Percentiles rank a stretch among this genome's conserved stretches.
Conservation (phyloP, 768 basidiomycete genomes). For the Pulveroboletus sp. region DNA sequence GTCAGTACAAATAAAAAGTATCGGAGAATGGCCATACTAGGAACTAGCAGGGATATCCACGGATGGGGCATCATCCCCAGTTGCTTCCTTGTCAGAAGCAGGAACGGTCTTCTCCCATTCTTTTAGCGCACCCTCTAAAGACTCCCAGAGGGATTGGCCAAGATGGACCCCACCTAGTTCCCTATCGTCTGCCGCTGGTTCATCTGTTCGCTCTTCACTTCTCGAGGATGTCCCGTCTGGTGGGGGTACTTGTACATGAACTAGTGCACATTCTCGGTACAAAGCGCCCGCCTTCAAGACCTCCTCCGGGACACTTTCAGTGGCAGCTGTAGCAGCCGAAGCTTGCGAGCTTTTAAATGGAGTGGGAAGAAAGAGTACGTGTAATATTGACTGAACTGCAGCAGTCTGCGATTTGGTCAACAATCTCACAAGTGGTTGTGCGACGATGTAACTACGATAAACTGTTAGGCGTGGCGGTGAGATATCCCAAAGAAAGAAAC, state of each 20-base stretch:
- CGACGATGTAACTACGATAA: conserved; percentile 53
- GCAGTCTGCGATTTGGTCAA: conserved; percentile 63
- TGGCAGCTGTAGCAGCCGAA: conserved; percentile 3
- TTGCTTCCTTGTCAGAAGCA: conserved; percentile 18
- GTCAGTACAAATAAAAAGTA: background rate
- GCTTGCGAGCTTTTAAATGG: conserved; percentile 57
- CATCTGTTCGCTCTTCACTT: conserved; percentile 31
- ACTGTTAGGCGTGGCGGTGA: conserved; percentile 1
- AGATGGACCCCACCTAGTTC: conserved; percentile 68
- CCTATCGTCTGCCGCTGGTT: conserved; percentile 51
- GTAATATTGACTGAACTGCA: conserved; percentile 73
- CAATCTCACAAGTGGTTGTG: conserved; percentile 64
- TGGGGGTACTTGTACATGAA: conserved; percentile 40
- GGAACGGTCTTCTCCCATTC: conserved; percentile 50
- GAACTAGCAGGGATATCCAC: conserved; percentile 21
- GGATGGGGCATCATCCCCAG: conserved; percentile 21
- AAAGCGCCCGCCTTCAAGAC: conserved; percentile 74
- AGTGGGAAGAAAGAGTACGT: conserved; percentile 77
- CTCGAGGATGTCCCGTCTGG: conserved; percentile 18
- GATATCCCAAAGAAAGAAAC: conserved; percentile 16
- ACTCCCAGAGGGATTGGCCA: conserved; percentile 74
- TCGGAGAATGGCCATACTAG: conserved; percentile 6
- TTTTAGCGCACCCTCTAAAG: conserved; percentile 63
- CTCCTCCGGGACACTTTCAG: conserved; percentile 43
- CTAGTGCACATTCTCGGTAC: conserved; percentile 73